Percentiles rank a stretch among this genome's conserved stretches.
These are phyloP conservation scores for Candida anglica DNA, from an alignment of 805 yeast genomes.

Conservation along the genomic window DNA sequence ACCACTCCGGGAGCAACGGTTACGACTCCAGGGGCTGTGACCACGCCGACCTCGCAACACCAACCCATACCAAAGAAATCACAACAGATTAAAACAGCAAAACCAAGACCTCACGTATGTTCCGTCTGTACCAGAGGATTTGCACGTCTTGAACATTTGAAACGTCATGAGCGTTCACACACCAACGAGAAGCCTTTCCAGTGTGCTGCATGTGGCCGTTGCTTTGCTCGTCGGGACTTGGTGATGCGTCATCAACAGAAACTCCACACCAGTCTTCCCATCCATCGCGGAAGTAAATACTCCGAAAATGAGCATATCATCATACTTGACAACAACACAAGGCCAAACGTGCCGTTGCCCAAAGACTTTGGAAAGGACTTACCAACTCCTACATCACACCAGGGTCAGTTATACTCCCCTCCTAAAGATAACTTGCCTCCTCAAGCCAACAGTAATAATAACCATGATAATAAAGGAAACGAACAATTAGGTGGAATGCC, in stretches of 20 bases:
- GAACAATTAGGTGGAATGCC: neutral
- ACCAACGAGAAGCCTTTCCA: conserved; percentile 95
- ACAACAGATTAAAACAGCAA: conserved; percentile 79
- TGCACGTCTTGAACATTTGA: conserved; percentile 91
- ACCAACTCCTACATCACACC: neutral
- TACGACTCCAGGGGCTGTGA: too few relatives aligned
- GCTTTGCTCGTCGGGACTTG: conserved; percentile 87
- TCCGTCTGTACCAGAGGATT: conserved; percentile 89
- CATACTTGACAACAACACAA: conserved; percentile 48
- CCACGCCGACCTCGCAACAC: too few relatives aligned
- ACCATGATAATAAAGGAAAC: neutral
- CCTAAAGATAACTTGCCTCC: neutral
- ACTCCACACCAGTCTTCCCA: conserved; percentile 60
- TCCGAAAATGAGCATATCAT: conserved; percentile 45
- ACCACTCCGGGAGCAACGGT: too few relatives aligned
- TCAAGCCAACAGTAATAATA: neutral
- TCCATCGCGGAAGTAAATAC: conserved; percentile 27
- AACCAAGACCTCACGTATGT: conserved; percentile 92
- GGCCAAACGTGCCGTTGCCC: conserved; percentile 47
- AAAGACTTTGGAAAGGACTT: neutral
- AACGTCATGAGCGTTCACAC: conserved; percentile 90
- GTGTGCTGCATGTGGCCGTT: conserved; percentile 93
- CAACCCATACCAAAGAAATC: conserved; percentile 87
- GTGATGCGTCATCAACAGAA: conserved; percentile 94
- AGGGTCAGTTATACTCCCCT: conserved; percentile 2